phyloP scores from a whole-genome alignment of 192 early-diverging fungal species.

The Endogone sp. region DNA sequence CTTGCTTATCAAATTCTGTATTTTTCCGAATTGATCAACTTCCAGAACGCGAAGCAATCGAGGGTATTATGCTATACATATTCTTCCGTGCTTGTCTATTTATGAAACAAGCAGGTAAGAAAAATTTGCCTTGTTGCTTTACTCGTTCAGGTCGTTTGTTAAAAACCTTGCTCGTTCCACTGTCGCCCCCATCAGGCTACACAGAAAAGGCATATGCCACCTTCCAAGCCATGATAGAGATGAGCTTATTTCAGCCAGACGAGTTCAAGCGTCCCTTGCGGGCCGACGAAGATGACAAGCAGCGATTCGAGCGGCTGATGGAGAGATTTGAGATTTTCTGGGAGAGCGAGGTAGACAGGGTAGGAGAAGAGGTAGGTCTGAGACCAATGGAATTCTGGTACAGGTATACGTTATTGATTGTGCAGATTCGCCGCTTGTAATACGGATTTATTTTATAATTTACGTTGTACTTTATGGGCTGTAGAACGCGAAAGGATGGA shows the following conservation, averaged over 20 bases:
- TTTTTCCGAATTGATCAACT: too few relatives aligned
- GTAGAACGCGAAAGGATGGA: neutral
- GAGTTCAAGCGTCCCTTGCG: neutral
- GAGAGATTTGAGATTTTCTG: slow-evolving; percentile 42
- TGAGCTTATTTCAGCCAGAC: slow-evolving; percentile 34
- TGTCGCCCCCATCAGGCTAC: slow-evolving; percentile 43
- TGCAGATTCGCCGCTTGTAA: neutral
- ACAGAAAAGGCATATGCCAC: slow-evolving; percentile 40
- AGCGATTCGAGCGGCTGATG: slow-evolving; percentile 30
- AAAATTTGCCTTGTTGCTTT: neutral
- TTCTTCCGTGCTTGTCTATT: slow-evolving; percentile 43
- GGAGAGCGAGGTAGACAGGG: slow-evolving; percentile 49
- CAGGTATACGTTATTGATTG: too few relatives aligned
- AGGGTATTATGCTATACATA: slow-evolving; percentile 48
- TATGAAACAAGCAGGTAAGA: slow-evolving; percentile 49
- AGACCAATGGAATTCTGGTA: too few relatives aligned
- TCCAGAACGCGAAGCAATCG: slow-evolving; percentile 32
- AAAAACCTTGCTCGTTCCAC: too few relatives aligned
- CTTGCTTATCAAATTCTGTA: too few relatives aligned
- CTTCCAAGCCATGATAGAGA: slow-evolving; percentile 50
- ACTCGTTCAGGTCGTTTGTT: neutral
- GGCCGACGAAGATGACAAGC: neutral
- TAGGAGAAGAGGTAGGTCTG: slow-evolving; percentile 41
- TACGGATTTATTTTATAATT: neutral
- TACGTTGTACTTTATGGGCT: neutral